Evolutionary conservation across 2,329 filamentous ascomycete genomes (phyloP), one percentile per base, ranked within the genome.

Genomic region (Mycogone perniciosa): DNA sequence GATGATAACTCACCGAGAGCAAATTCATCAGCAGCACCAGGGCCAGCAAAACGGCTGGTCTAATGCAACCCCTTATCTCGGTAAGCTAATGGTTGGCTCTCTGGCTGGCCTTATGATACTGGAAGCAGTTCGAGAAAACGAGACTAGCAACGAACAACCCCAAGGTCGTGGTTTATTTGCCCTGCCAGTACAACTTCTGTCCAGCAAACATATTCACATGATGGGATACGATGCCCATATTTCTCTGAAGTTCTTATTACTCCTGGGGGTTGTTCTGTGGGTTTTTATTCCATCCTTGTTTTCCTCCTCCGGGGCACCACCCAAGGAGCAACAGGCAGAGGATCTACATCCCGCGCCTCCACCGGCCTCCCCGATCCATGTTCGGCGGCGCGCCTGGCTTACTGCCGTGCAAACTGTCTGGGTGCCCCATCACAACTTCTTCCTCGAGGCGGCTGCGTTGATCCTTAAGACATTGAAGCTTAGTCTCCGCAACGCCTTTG

Each of bases 321-420:
- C 80, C 4, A 79, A 78, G 48, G 75, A 74, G 56, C 62, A 67
- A 50, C 70, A 83, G 49, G 68, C 68, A 50, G 54, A 67, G 11
- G 66, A 71, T 1, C 66, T 77, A 5, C 66, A 72, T 56, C 73
- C 77, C 13, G 84, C 82, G 5, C 86, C 87, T 2, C 89, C 88
- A 2, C 74, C 89, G 51, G 83, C 88, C 3, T 91, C 89, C 0
- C 86, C 91, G 0, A 89, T 95, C 51, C 82, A 93, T 59, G 86
- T 95, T 42, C 85, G 90, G 46, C 84, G 86, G 54, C 88, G 90
- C 65, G 91, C 91, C 31, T 96, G 92, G 91, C 82, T 95, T 51
- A 96, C 91, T 3, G 88, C 91, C 6, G 85, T 96, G 53, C 91
- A 96, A 69, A 92, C 87, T 4, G 88, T 96, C 27, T 95, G 90